phyloP scores from a whole-genome alignment of 257 asterid species.

The Gentiana straminea region DNA sequence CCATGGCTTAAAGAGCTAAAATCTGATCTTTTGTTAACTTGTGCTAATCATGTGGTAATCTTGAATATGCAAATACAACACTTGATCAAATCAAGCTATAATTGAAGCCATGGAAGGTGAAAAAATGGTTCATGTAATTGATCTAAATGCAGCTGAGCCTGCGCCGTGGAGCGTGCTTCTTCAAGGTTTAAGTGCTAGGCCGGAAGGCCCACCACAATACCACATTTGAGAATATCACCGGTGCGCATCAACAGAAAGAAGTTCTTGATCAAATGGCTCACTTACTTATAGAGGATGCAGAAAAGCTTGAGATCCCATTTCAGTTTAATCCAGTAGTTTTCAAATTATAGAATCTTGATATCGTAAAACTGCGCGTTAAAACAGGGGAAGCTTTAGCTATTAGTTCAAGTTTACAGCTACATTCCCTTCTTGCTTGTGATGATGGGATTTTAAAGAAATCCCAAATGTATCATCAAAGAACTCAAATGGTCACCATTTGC shows the following conservation, averaged over 20 bases:
- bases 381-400: conserved; percentile 92
- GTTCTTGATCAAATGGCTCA: conserved; percentile 78
- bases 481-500: too few species aligned
- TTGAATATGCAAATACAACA: conserved; percentile 75
- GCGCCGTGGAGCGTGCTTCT: conserved; percentile 80
- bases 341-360: conserved; percentile 55
- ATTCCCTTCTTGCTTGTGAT: conserved; percentile 54
- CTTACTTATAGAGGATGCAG: conserved; percentile 66
- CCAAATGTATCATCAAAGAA: too few species aligned
- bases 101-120: conserved; percentile 95
- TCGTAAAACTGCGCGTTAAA: conserved; percentile 57
- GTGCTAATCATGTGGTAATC: conserved; percentile 77
- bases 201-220: conserved; percentile 98
- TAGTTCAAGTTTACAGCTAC: conserved; percentile 58
- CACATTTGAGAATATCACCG: conserved; percentile 82
- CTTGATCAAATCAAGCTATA: conserved; percentile 88
- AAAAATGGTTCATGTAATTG: conserved; percentile 81
- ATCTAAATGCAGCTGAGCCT: conserved; percentile 62
- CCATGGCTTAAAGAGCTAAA: conserved; percentile 82
- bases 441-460: too few species aligned
- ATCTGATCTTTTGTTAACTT: conserved; percentile 71
- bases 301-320: conserved; percentile 78
- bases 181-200: conserved; percentile 86
- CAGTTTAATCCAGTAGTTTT: conserved; percentile 71
- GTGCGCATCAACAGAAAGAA: conserved; percentile 60